phyloP scores from a whole-genome alignment of 257 asterid genomes.

The Asclepias syriaca region DNA sequence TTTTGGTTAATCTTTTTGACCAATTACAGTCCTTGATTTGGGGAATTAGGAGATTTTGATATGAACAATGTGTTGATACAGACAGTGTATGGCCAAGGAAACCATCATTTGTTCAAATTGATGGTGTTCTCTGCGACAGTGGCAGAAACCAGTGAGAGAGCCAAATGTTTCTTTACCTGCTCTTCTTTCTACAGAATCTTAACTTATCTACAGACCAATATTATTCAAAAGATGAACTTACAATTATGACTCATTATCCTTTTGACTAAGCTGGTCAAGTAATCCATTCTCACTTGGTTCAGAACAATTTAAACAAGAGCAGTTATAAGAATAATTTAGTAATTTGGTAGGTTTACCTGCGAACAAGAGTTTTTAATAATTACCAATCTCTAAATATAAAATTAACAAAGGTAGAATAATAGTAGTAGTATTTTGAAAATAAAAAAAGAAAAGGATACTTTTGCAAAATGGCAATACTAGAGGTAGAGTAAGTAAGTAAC shows the following conservation, averaged over 20 bases:
- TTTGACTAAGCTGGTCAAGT: slow-evolving; percentile 5
- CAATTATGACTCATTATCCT: not conserved
- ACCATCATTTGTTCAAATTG: not conserved
- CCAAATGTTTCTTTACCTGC: not conserved
- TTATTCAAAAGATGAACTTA: not conserved
- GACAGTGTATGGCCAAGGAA: not conserved
- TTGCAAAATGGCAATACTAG: not conserved
- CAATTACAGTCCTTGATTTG: not conserved
- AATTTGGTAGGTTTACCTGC: too few species aligned
- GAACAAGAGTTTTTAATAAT: too few species aligned
- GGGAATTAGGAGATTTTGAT: not conserved
- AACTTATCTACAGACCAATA: too few species aligned
- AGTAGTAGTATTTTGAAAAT: not conserved
- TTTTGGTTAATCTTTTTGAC: not conserved
- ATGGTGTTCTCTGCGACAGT: not conserved
- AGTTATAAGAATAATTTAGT: too few species aligned
- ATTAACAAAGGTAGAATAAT: not conserved
- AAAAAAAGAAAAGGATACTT: not conserved
- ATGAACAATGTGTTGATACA: not conserved
- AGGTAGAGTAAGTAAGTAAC: too few species aligned
- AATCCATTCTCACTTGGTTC: too few species aligned
- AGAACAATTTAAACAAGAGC: too few species aligned
- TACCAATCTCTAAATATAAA: too few species aligned
- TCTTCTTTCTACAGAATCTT: not conserved
- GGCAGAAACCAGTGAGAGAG: not conserved